Evolutionary conservation across 768 basidiomycete genomes (phyloP).

Genomic region (Suillus clintonianus): DNA sequence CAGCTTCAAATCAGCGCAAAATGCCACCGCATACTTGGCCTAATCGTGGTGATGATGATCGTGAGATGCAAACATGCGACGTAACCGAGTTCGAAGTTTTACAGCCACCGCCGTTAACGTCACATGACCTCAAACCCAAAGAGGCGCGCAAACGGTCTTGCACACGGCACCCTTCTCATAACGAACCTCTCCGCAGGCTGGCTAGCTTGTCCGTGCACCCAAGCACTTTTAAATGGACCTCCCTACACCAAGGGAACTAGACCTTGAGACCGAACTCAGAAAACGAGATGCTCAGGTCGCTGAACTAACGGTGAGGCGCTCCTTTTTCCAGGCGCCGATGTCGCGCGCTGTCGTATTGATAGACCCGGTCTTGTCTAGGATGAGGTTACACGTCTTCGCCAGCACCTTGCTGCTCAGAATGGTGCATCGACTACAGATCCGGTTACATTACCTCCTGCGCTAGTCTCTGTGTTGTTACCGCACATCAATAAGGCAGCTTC

Average conservation of each 20-base stretch:
- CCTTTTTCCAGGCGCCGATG: conserved; percentile 21
- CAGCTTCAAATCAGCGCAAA: too few relatives aligned
- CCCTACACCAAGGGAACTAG: conserved; percentile 75
- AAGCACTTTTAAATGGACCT: conserved; percentile 54
- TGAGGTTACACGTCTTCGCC: conserved; percentile 70
- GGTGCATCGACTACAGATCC: conserved; percentile 59
- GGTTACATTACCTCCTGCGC: conserved; percentile 68
- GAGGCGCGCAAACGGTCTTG: conserved; percentile 29
- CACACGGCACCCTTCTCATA: conserved; percentile 17
- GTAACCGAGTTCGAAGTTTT: conserved; percentile 12
- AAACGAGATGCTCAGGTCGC: conserved; percentile 72
- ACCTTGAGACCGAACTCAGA: conserved; percentile 78
- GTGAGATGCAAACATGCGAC: not conserved
- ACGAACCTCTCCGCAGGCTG: conserved; percentile 7
- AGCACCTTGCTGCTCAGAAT: conserved; percentile 63
- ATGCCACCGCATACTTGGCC: not conserved
- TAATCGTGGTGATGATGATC: not conserved
- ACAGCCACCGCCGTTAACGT: conserved; percentile 36
- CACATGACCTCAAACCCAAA: conserved; percentile 23
- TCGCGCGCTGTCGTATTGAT: conserved; percentile 20
- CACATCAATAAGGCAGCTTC: conserved; percentile 53
- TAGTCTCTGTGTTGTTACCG: conserved; percentile 69
- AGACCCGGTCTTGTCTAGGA: conserved; percentile 46
- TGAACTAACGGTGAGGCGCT: conserved; percentile 65
- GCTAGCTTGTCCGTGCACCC: conserved; percentile 13